Conservation (phyloP, 2,329 filamentous ascomycete genomes). For the Trichoderma sp. region DNA sequence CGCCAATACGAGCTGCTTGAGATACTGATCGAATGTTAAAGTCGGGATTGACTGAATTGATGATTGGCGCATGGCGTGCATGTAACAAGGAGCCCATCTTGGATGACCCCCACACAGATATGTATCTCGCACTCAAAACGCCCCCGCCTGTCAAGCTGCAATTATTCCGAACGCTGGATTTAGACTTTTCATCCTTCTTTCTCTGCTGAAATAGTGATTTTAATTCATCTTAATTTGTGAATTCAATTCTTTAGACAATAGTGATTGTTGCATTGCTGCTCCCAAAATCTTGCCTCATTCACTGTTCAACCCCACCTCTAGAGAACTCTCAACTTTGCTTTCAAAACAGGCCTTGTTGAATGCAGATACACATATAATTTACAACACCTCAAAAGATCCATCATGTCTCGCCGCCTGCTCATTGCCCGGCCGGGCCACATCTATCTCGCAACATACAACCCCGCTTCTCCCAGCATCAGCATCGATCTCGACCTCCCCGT, state of each 20-base stretch:
- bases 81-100: neutral
- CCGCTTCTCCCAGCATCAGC: conserved; percentile 44
- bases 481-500: conserved; percentile 37
- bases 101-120: conserved; percentile 7
- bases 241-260: neutral
- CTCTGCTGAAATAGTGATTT: neutral
- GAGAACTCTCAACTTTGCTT: too few species aligned
- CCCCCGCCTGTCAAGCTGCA: neutral
- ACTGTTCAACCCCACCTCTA: neutral
- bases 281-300: neutral
- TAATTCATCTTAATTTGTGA: too few species aligned
- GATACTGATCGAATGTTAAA: neutral
- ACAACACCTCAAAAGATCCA: neutral
- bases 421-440: conserved; percentile 49
- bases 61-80: neutral
- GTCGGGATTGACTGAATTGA: neutral
- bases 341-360: too few species aligned
- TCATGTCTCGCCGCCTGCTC: conserved; percentile 38
- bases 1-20: neutral
- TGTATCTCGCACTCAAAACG: neutral
- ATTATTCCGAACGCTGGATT: neutral
- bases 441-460: conserved; percentile 48
- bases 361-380: too few species aligned
- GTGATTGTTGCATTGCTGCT: too few species aligned
- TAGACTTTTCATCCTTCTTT: neutral